phyloP scores from a whole-genome alignment of 495 filamentous ascomycete species.

The Coniosporium apollinis region DNA sequence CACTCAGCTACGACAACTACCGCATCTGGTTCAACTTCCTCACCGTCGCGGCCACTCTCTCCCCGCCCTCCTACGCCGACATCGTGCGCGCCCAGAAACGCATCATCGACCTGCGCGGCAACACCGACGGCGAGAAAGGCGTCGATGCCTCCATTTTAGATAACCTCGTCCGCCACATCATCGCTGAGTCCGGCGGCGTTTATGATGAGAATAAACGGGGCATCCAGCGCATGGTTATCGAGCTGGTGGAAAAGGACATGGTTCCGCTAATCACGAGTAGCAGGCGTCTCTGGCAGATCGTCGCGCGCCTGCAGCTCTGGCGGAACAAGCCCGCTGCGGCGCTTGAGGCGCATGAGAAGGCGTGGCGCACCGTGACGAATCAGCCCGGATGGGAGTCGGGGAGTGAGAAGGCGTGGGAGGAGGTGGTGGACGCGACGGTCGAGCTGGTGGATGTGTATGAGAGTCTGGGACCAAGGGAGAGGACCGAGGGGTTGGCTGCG shows the following conservation, averaged over 20 bases:
- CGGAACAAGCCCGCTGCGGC: conserved; percentile 47
- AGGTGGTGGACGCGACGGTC: conserved; percentile 45
- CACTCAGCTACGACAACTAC: conserved; percentile 64
- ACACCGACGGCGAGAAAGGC: conserved; percentile 52
- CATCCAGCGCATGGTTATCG: conserved; percentile 36
- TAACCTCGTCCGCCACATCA: conserved; percentile 52
- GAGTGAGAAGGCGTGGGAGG: conserved; percentile 34
- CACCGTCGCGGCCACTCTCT: conserved; percentile 60
- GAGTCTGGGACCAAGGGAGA: conserved; percentile 38
- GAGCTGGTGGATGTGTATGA: conserved; percentile 50
- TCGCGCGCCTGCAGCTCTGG: conserved; percentile 55
- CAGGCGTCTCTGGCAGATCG: conserved; percentile 54
- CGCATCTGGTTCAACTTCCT: conserved; percentile 94
- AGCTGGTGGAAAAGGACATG: conserved; percentile 52
- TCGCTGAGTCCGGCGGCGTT: conserved; percentile 19
- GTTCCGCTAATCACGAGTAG: conserved; percentile 71
- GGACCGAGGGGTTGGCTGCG: conserved; percentile 27
- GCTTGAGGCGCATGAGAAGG: conserved; percentile 70
- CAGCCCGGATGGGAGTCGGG: conserved; percentile 29
- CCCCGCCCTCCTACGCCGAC: conserved; percentile 57
- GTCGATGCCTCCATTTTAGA: conserved; percentile 59
- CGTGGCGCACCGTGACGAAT: conserved; percentile 51
- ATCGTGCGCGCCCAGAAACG: conserved; percentile 53
- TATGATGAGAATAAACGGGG: conserved; percentile 12
- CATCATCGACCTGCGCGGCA: conserved; percentile 57